Evolutionary conservation across 2,329 filamentous ascomycete genomes (phyloP).

Genomic region (Erysiphe pulchra): DNA sequence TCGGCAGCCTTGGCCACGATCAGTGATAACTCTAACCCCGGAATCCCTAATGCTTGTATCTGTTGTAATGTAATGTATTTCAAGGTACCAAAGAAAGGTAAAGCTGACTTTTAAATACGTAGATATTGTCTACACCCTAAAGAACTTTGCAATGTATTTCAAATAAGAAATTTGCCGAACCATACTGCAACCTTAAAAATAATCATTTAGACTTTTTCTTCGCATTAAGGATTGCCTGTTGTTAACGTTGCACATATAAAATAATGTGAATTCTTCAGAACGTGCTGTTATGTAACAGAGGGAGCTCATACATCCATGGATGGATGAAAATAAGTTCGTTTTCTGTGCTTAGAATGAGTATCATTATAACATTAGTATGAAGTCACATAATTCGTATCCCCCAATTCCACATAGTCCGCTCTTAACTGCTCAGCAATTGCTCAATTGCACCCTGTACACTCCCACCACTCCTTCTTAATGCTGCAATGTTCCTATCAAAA

Average conservation of each 20-base stretch:
- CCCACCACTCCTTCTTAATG: constrained; percentile 66
- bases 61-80: no score
- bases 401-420: neutral
- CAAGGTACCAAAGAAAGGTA: no score
- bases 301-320: neutral
- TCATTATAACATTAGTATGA: neutral
- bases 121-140: no score
- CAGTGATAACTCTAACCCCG: no score
- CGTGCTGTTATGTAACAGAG: neutral
- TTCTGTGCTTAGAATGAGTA: neutral
- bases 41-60: no score
- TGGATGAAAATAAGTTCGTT: neutral
- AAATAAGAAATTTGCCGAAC: no score
- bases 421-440: constrained; percentile 26
- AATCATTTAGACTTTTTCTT: neutral
- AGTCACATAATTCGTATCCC: neutral
- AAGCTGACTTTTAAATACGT: no score
- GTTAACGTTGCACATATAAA: neutral
- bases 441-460: constrained; percentile 84
- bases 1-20: no score
- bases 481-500: constrained; percentile 79
- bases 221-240: neutral
- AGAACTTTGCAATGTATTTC: no score
- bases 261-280: neutral
- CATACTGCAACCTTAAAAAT: no score